Base-by-base conservation (phyloP, 345 rosid genomes). In the Salix exigua region DNA sequence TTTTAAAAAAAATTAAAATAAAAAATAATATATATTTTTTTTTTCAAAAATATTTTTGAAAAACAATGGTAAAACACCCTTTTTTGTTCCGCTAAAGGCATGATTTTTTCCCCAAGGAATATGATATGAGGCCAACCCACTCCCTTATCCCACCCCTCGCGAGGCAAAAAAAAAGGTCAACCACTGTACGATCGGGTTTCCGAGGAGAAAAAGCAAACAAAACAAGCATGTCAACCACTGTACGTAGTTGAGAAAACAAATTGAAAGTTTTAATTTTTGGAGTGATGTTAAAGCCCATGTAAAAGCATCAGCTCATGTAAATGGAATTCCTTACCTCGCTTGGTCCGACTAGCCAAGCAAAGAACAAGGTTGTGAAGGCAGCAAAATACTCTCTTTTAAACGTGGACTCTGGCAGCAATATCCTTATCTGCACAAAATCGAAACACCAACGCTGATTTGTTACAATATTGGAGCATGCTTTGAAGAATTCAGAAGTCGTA, bases 281-380 rank as follows among this genome's bases (percentile, higher is more conserved):
- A 2, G 62, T n/a, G 9, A 55, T 55, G 5, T 55, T 51, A 51
- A 51, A 2, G 18, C n/a, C 26, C 62, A 55, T 55, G 28, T n/a
- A n/a, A 55, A 3, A 9, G 10, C 26, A 55, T 1, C 62, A 55
- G 7, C n/a, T 55, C 62, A n/a, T 55, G 62, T 55, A 51, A 19
- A 51, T 51, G 60, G 60, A 13, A 17, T 30, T 5, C 28, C 73
- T 77, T 80, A 93, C 98, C 96, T 89, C 89, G 58, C 94, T 91
- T 3, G 91, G 90, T 73, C 99, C 99, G 55, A 92, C 78, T 44
- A 96, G 90, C 99, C 99, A 96, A 62, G 86, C 82, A 13, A 96
- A 96, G 73, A 89, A 96, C 50, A 92, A 61, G 5, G 97, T 90
- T 74, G 97, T 93, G 86, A 92, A 93, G 75, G 85, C 83, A 1